phyloP scores from a whole-genome alignment of 306 rosid species.

The Vigna nakashimae region DNA sequence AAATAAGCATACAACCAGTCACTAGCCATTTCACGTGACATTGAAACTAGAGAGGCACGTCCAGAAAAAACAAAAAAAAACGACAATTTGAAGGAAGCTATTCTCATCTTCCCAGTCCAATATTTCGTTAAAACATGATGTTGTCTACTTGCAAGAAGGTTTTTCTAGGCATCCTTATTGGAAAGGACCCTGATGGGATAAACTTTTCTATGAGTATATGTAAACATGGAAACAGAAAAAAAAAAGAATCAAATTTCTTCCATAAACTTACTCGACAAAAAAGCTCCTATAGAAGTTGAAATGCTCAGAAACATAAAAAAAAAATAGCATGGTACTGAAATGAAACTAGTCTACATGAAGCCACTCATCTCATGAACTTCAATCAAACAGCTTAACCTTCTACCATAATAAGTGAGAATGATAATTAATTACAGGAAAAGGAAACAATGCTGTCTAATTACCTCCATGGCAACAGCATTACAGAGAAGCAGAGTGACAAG shows the following conservation, averaged over 20 bases:
- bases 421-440: not conserved
- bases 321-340: not conserved
- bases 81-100: not conserved
- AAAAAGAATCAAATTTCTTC: no score
- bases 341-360: not conserved
- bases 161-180: no score
- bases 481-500: constrained; percentile 94
- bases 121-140: not conserved
- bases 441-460: constrained; percentile 30
- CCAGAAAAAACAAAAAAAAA: no score
- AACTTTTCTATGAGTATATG: not conserved
- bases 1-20: not conserved
- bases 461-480: constrained; percentile 97
- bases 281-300: no score
- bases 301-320: not conserved
- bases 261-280: not conserved
- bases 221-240: not conserved
- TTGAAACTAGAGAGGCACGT: not conserved
- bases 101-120: not conserved
- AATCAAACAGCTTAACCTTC: not conserved
- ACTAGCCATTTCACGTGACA: not conserved
- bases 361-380: not conserved
- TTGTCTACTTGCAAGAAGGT: not conserved
- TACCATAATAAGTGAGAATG: not conserved
- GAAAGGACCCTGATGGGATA: no score